phyloP scores from a whole-genome alignment of 164 flowering plant genomes.

The Platanus orientalis region DNA sequence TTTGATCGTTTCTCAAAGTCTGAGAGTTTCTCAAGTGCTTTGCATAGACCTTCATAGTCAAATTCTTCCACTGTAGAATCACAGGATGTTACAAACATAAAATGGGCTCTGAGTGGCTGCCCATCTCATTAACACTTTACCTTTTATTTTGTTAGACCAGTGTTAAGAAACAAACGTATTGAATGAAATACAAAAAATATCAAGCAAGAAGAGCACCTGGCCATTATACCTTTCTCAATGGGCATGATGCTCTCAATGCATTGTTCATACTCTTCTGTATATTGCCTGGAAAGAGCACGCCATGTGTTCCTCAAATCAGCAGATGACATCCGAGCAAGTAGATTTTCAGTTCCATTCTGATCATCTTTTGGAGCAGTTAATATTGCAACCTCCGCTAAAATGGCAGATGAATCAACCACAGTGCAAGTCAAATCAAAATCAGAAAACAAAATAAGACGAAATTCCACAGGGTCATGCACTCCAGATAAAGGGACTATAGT shows the following conservation, averaged over 20 bases:
- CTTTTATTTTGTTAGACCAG: neutral
- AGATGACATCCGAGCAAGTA: slow-evolving; percentile 57
- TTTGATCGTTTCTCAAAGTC: slow-evolving; percentile 82
- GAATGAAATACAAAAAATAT: neutral
- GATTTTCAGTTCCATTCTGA: slow-evolving; percentile 36
- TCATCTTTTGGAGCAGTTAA: slow-evolving; percentile 76
- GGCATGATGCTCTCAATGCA: slow-evolving; percentile 73
- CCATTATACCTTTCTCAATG: slow-evolving; percentile 43
- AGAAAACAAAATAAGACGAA: slow-evolving; percentile 62
- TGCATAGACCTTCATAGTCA: slow-evolving; percentile 45
- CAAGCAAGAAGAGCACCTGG: neutral
- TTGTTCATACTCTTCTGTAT: slow-evolving; percentile 86
- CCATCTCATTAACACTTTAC: neutral
- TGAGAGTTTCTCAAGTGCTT: slow-evolving; percentile 65
- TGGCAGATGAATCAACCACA: slow-evolving; percentile 89
- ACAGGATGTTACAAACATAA: slow-evolving; percentile 6
- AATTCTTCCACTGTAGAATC: slow-evolving; percentile 49
- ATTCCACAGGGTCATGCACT: slow-evolving; percentile 44
- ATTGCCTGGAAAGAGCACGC: slow-evolving; percentile 69
- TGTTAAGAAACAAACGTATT: neutral
- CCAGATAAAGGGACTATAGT: slow-evolving; percentile 61
- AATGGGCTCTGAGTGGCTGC: neutral
- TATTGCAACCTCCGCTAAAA: slow-evolving; percentile 94
- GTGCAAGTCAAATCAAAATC: slow-evolving; percentile 98
- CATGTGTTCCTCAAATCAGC: slow-evolving; percentile 73